Evolutionary conservation across 2,329 filamentous ascomycete species (phyloP).

Genomic region (Fusarium chlamydosporum): DNA sequence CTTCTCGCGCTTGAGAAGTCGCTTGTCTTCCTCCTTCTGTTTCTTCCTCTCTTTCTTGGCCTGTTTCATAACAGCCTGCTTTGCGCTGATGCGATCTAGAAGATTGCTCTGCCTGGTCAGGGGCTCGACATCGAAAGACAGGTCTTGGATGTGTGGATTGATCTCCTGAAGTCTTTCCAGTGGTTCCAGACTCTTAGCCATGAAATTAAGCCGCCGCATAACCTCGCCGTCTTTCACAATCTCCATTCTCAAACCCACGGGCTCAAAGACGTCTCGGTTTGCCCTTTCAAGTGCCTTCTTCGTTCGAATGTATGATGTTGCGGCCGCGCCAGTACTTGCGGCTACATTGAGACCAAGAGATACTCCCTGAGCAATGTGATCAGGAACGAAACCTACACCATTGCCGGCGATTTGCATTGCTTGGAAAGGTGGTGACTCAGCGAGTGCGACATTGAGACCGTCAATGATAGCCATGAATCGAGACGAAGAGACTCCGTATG

Average conservation of each 20-base stretch:
- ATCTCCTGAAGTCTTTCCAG: slow-evolving; percentile 7
- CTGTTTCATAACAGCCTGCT: slow-evolving; percentile 20
- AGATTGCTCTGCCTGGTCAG: neutral
- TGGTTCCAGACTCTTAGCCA: slow-evolving; percentile 19
- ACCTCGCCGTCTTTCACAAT: slow-evolving; percentile 20
- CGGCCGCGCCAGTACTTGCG: slow-evolving; percentile 17
- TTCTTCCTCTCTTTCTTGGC: slow-evolving; percentile 13
- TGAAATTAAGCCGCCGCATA: slow-evolving; percentile 11
- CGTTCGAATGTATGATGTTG: slow-evolving; percentile 19
- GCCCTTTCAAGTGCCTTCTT: slow-evolving; percentile 11
- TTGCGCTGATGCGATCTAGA: slow-evolving; percentile 28
- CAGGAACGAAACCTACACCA: slow-evolving; percentile 20
- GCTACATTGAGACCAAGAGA: slow-evolving; percentile 18
- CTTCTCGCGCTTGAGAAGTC: neutral
- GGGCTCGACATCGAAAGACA: slow-evolving; percentile 25
- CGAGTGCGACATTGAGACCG: slow-evolving; percentile 9
- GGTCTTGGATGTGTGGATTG: neutral
- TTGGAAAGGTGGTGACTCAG: slow-evolving; percentile 18
- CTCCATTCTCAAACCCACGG: slow-evolving; percentile 19
- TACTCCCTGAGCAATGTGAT: slow-evolving; percentile 16
- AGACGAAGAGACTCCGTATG: slow-evolving; percentile 5
- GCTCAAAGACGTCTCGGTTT: slow-evolving; percentile 3
- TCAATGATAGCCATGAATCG: slow-evolving; percentile 12
- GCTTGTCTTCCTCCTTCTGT: slow-evolving; percentile 9
- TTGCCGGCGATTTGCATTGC: slow-evolving; percentile 9